Percentiles rank a stretch among this genome's conserved stretches.
Conservation (phyloP, 2,329 filamentous ascomycete species). For the Dendrostoma leiphaemia region DNA sequence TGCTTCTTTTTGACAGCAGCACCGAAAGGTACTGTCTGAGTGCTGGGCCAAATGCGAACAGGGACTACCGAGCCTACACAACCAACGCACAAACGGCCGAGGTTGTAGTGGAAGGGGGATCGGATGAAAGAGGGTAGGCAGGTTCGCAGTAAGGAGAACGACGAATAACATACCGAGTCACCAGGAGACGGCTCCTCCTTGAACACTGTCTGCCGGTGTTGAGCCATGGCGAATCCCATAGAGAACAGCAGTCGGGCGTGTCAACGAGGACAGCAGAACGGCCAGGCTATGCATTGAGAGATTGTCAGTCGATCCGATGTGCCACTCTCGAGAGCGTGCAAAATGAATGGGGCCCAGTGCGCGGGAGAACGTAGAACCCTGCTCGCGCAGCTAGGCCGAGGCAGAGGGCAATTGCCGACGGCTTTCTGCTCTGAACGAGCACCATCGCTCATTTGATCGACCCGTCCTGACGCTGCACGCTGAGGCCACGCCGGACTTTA, state of each 20-base stretch:
- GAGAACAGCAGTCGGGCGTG: not conserved
- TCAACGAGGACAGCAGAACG: not conserved
- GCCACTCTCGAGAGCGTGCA: not conserved
- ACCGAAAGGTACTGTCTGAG: not conserved
- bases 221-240: slow-evolving; percentile 46
- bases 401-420: not conserved
- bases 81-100: no score
- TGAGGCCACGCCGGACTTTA: not conserved
- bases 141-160: no score
- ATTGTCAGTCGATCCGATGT: not conserved
- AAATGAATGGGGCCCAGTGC: not conserved
- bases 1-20: no score
- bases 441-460: not conserved
- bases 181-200: slow-evolving; percentile 38
- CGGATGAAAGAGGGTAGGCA: not conserved
- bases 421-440: not conserved
- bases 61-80: no score
- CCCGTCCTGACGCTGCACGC: not conserved
- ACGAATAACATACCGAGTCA: slow-evolving; percentile 43
- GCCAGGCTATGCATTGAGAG: not conserved
- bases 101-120: no score
- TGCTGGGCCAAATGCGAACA: not conserved
- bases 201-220: slow-evolving; percentile 40
- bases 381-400: not conserved
- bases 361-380: not conserved